Conservation (phyloP, 208 protist genomes). For the Leishmania braziliensis region DNA sequence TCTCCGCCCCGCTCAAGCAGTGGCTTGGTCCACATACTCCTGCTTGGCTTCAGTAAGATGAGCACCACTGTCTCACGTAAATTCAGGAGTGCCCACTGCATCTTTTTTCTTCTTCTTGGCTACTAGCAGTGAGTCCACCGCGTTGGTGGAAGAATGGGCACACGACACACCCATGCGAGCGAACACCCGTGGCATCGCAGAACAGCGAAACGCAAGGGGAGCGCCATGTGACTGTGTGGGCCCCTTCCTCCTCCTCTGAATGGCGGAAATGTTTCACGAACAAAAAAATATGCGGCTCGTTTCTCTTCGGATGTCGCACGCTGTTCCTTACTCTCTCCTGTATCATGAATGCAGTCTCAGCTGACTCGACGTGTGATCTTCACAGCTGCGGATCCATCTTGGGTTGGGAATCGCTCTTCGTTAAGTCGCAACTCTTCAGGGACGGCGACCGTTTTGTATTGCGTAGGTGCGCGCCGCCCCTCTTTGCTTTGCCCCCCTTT, state of each 20-base stretch:
- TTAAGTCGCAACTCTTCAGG: not conserved
- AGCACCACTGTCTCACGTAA: not conserved
- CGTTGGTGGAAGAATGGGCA: no score
- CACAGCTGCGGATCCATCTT: not conserved
- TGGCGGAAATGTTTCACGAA: not conserved
- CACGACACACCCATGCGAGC: not conserved
- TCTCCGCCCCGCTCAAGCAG: constrained; percentile 42
- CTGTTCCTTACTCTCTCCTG: not conserved
- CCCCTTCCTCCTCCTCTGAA: no score
- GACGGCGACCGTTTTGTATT: not conserved
- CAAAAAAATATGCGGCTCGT: not conserved
- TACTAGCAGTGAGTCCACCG: not conserved
- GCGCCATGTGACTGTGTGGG: not conserved
- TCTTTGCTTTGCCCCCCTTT: not conserved
- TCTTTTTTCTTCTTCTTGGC: not conserved
- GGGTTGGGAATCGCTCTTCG: not conserved
- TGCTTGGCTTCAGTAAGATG: constrained; percentile 48
- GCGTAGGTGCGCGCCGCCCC: not conserved
- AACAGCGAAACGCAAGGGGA: not conserved
- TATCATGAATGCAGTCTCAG: not conserved
- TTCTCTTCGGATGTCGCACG: not conserved
- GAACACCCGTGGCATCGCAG: not conserved
- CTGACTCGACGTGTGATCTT: not conserved
- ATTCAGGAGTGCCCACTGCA: not conserved
- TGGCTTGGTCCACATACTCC: constrained; percentile 52